Evolutionary conservation across 352 stramenopile species (phyloP).

Genomic region (Blastocystis sp.): DNA sequence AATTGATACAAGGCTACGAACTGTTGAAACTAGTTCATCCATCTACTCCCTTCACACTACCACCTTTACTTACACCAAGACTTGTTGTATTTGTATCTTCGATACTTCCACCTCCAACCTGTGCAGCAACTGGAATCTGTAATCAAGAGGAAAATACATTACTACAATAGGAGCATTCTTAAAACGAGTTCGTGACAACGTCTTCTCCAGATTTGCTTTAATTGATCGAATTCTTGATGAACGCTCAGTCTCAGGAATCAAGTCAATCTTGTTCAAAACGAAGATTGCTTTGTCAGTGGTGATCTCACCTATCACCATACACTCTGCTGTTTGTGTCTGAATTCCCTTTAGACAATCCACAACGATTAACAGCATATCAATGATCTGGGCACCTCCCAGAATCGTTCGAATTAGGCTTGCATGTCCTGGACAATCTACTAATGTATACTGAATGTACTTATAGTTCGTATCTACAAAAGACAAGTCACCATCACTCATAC

Average conservation of each 20-base stretch:
- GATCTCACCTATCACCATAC: conserved; percentile 89
- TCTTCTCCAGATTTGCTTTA: conserved; percentile 76
- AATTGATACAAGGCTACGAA: conserved; percentile 11
- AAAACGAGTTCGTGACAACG: conserved; percentile 79
- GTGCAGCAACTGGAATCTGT: conserved; percentile 41
- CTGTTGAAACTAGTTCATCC: neutral
- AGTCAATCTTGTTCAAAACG: conserved; percentile 95
- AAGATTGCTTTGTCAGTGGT: conserved; percentile 83
- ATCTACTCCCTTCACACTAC: conserved; percentile 28
- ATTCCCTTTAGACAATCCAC: conserved; percentile 93
- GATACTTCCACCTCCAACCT: conserved; percentile 65
- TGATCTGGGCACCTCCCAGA: conserved; percentile 95
- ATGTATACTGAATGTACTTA: conserved; percentile 84
- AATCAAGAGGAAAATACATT: conserved; percentile 70
- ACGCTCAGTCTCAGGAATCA: conserved; percentile 79
- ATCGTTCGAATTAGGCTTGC: conserved; percentile 97
- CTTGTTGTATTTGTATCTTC: conserved; percentile 52
- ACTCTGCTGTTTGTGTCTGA: conserved; percentile 96
- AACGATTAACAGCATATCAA: conserved; percentile 91
- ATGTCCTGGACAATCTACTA: conserved; percentile 92
- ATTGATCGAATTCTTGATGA: conserved; percentile 75
- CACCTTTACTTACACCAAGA: conserved; percentile 35
- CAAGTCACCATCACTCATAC: conserved; percentile 70
- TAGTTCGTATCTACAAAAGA: conserved; percentile 69
- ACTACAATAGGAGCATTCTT: conserved; percentile 79